Percentiles rank a stretch among this genome's conserved stretches.
phyloP scores from a whole-genome alignment of 169 alveolate genomes.

The Fabrea salina region DNA sequence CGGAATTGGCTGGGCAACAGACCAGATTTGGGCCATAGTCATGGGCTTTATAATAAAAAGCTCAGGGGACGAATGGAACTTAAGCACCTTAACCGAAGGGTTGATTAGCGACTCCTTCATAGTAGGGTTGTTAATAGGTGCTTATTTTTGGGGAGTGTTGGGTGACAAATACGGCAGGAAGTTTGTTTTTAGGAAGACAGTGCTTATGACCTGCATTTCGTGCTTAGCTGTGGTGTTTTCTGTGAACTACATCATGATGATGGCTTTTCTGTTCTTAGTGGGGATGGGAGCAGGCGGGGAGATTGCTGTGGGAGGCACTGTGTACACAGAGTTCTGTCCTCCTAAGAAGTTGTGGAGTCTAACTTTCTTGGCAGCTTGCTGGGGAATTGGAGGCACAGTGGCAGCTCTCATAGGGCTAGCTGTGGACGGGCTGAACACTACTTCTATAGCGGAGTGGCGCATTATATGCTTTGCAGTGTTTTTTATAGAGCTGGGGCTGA shows the following conservation, averaged over 20 bases:
- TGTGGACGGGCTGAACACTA: neutral
- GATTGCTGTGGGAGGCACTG: slow-evolving; percentile 14
- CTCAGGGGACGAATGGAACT: neutral
- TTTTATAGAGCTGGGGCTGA: neutral
- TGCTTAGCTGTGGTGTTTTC: neutral
- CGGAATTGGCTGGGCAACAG: slow-evolving; percentile 10
- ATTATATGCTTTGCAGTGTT: neutral
- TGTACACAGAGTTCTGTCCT: slow-evolving; percentile 16
- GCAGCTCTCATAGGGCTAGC: neutral
- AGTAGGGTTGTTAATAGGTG: slow-evolving; percentile 2
- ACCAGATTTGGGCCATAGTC: neutral
- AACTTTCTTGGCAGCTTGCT: neutral
- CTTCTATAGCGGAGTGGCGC: slow-evolving; percentile 2
- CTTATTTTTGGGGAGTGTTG: neutral
- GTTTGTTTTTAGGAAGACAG: neutral
- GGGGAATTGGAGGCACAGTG: slow-evolving; percentile 12
- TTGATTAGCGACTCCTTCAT: neutral
- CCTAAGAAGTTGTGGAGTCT: neutral
- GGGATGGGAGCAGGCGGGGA: slow-evolving; percentile 30
- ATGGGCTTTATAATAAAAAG: neutral
- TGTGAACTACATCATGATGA: neutral
- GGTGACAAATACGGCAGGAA: slow-evolving; percentile 19
- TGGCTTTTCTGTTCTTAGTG: neutral
- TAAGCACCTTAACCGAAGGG: neutral
- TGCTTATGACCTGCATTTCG: neutral